Evolutionary conservation across 129 eudicot species (phyloP).

Genomic region (Kitagawia praeruptora): DNA sequence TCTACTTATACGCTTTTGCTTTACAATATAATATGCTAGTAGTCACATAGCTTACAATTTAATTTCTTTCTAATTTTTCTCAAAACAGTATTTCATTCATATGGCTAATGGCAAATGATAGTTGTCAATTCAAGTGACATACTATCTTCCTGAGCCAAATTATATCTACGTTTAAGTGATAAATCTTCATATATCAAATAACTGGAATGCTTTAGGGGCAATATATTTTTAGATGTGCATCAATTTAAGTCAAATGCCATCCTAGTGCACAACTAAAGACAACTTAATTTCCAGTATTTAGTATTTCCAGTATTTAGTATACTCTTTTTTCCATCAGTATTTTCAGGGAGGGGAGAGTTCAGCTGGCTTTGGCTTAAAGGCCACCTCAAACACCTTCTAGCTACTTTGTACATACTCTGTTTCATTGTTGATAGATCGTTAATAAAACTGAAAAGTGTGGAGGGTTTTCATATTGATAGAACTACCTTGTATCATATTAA

Average conservation of each 20-base stretch:
- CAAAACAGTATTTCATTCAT: neutral
- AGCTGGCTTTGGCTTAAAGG: neutral
- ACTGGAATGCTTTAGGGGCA: neutral
- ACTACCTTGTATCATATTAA: neutral
- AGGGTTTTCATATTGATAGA: neutral
- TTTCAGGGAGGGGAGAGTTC: neutral
- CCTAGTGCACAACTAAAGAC: neutral
- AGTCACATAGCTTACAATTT: neutral
- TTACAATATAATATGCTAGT: neutral
- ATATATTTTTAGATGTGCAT: no score
- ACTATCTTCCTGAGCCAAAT: no score
- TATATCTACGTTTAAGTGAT: no score
- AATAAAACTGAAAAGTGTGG: neutral
- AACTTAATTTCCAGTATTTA: neutral
- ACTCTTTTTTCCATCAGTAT: neutral
- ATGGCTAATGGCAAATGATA: no score
- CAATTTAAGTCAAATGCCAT: neutral
- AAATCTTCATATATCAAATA: neutral
- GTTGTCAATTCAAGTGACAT: neutral
- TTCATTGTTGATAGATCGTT: neutral
- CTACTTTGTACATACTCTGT: neutral
- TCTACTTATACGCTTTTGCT: neutral
- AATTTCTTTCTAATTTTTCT: no score
- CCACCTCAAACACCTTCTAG: neutral
- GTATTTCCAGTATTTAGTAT: no score